Evolutionary conservation across 805 yeast species (phyloP).

Genomic region (Wickerhamomyces chaumierensis): DNA sequence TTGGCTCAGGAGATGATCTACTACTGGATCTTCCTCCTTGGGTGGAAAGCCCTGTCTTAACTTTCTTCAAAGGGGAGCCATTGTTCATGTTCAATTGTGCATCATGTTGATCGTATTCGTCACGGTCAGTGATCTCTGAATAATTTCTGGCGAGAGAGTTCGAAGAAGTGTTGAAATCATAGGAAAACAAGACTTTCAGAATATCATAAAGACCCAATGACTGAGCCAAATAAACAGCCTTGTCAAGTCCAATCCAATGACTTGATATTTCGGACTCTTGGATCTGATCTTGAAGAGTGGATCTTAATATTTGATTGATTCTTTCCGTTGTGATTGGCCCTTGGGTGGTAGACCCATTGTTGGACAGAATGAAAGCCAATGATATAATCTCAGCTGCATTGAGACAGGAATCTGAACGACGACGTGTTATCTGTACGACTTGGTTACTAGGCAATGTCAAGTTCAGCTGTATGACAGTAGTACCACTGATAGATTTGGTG

Average conservation of each 20-base stretch:
- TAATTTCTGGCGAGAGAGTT: conserved; percentile 11
- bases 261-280: conserved; percentile 51
- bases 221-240: conserved; percentile 48
- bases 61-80: conserved; percentile 29
- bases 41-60: conserved; percentile 8
- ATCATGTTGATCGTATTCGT: conserved; percentile 11
- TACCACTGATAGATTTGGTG: too few species aligned
- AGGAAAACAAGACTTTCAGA: conserved; percentile 51
- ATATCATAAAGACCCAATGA: conserved; percentile 50
- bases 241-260: conserved; percentile 70
- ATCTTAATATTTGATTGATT: conserved; percentile 61
- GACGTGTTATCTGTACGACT: conserved; percentile 44
- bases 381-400: conserved; percentile 76
- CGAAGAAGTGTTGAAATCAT: conserved; percentile 21
- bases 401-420: conserved; percentile 69
- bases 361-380: conserved; percentile 30
- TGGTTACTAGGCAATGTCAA: too few species aligned
- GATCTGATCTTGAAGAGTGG: conserved; percentile 32
- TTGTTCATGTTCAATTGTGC: background rate
- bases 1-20: too few species aligned
- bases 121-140: conserved; percentile 24
- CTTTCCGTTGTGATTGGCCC: conserved; percentile 43
- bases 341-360: too few species aligned
- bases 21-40: too few species aligned
- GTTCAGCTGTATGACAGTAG: too few species aligned